phyloP scores from a whole-genome alignment of 176 grass and related monocot species.

The Bromus sterilis region DNA sequence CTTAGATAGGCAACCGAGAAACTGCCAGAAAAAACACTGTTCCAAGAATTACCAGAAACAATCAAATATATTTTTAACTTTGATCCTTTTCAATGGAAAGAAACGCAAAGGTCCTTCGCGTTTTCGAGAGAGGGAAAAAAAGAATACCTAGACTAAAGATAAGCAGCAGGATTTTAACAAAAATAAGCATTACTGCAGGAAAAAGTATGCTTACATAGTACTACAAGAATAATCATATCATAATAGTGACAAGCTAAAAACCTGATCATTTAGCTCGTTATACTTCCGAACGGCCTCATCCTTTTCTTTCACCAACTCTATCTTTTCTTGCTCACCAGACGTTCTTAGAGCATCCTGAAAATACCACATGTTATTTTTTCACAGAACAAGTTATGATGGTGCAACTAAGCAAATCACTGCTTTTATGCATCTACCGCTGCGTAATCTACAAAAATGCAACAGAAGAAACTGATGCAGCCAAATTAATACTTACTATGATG shows the following conservation, averaged over 20 bases:
- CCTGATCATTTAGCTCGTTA: constrained; percentile 92
- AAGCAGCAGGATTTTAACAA: background rate
- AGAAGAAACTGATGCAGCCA: background rate
- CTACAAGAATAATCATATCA: background rate
- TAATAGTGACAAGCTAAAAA: constrained; percentile 17
- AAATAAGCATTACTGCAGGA: background rate
- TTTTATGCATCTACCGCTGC: background rate
- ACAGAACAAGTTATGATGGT: background rate
- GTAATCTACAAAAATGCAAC: background rate
- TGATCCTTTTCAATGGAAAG: too few species aligned
- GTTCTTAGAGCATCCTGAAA: constrained; percentile 57
- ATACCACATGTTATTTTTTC: background rate
- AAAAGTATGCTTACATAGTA: background rate
- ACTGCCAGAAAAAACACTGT: background rate
- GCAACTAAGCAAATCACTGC: background rate
- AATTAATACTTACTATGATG: background rate
- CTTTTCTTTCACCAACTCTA: constrained; percentile 50
- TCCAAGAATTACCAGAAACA: background rate
- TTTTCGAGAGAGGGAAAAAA: too few species aligned
- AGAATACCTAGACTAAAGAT: background rate
- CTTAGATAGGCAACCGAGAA: background rate
- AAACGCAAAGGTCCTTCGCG: too few species aligned
- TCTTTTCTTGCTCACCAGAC: constrained; percentile 74
- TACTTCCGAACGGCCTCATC: constrained; percentile 71
- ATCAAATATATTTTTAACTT: background rate